phyloP scores from a whole-genome alignment of 352 stramenopile genomes.

The Phytophthora foliorum region DNA sequence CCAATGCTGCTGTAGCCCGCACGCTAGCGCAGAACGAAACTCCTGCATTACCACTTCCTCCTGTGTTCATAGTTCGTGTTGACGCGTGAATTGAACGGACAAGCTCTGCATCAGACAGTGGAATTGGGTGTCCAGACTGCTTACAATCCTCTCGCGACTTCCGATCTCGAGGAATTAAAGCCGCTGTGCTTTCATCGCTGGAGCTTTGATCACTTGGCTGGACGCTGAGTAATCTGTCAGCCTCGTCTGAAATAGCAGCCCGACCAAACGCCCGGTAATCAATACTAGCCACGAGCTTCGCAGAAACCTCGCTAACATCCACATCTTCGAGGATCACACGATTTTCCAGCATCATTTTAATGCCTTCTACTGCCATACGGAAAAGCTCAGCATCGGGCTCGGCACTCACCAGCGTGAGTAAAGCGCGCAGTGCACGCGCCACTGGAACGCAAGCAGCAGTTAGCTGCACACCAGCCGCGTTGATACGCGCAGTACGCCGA shows the following conservation, averaged over 20 bases:
- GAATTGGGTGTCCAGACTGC: conserved; percentile 19
- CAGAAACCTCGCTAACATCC: conserved; percentile 83
- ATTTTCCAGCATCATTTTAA: conserved; percentile 85
- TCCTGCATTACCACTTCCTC: conserved; percentile 11
- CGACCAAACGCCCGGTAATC: conserved; percentile 87
- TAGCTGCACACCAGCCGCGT: conserved; percentile 27
- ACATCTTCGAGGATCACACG: conserved; percentile 81
- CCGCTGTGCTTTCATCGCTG: conserved; percentile 8
- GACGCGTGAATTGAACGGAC: conserved; percentile 44
- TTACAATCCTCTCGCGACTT: conserved; percentile 20
- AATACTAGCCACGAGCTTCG: conserved; percentile 86
- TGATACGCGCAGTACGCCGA: conserved; percentile 47
- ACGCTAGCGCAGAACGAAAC: conserved; percentile 34
- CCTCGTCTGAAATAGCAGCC: conserved; percentile 72
- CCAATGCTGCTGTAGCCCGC: conserved; percentile 39
- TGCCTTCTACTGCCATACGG: conserved; percentile 77
- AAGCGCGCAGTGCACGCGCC: conserved; percentile 60
- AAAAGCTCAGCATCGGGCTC: conserved; percentile 77
- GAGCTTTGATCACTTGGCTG: conserved; percentile 14
- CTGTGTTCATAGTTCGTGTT: conserved; percentile 22
- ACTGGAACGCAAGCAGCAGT: conserved; percentile 70
- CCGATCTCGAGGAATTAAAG: conserved; percentile 20
- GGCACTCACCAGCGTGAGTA: conserved; percentile 82
- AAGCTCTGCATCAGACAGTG: conserved; percentile 37
- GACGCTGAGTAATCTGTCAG: conserved; percentile 44